phyloP scores from a whole-genome alignment of 2,329 filamentous ascomycete genomes.

The Monosporascus sp. region DNA sequence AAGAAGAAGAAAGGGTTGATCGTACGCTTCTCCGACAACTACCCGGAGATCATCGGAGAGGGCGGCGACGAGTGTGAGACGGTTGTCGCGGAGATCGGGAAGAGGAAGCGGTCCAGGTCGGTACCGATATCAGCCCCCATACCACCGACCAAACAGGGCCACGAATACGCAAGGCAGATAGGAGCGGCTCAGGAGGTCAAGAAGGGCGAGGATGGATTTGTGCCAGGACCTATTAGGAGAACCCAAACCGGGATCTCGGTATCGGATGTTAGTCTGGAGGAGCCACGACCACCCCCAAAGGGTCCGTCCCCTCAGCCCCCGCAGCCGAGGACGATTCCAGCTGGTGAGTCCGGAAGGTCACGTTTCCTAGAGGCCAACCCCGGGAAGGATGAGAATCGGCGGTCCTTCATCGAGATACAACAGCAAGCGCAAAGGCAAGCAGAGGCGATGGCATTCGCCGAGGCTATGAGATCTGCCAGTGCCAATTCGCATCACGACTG shows the following conservation, averaged over 20 bases:
- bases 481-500: slow-evolving; percentile 26
- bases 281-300: slow-evolving; percentile 9
- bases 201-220: slow-evolving; percentile 39
- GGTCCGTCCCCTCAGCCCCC: slow-evolving; percentile 15
- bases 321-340: slow-evolving; percentile 23
- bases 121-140: slow-evolving; percentile 27
- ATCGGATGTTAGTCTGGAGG: slow-evolving; percentile 15
- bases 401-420: slow-evolving; percentile 53
- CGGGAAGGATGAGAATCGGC: slow-evolving; percentile 47
- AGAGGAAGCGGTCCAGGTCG: slow-evolving; percentile 41
- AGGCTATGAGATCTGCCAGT: slow-evolving; percentile 36
- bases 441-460: slow-evolving; percentile 53
- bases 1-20: slow-evolving; percentile 57
- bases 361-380: slow-evolving; percentile 29
- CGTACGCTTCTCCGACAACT: slow-evolving; percentile 68
- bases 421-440: slow-evolving; percentile 56
- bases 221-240: slow-evolving; percentile 48
- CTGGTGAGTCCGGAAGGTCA: slow-evolving; percentile 23
- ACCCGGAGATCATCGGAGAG: slow-evolving; percentile 80
- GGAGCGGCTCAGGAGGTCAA: slow-evolving; percentile 16
- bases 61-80: slow-evolving; percentile 81
- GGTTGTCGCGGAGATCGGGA: slow-evolving; percentile 66
- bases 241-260: slow-evolving; percentile 51
- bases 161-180: slow-evolving; percentile 19
- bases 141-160: slow-evolving; percentile 24